Percentiles rank a stretch among this genome's conserved stretches.
Conservation (phyloP, 108 stramenopile species). For the Cylindrotheca closterium region DNA sequence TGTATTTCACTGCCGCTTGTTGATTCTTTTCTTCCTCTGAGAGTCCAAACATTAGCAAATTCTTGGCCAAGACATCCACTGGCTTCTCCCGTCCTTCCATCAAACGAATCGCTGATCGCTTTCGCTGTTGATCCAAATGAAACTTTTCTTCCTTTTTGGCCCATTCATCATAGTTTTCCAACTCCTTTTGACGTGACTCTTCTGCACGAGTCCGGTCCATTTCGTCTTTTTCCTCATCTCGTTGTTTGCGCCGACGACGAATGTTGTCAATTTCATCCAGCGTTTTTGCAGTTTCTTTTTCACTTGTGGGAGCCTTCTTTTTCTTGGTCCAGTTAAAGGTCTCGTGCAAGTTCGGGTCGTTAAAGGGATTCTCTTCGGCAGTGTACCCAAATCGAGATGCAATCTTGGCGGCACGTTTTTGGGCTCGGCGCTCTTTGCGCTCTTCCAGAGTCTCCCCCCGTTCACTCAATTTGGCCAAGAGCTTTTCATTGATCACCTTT, state of each 20-base stretch:
- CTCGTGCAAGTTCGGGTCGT: conserved; percentile 95
- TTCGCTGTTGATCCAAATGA: conserved; percentile 90
- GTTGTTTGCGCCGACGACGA: conserved; percentile 85
- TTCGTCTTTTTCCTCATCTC: conserved; percentile 88
- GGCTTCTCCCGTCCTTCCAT: conserved; percentile 93
- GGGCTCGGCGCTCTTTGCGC: conserved; percentile 71
- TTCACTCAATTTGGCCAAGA: conserved; percentile 64
- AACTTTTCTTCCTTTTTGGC: conserved; percentile 98
- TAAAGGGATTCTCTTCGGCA: conserved; percentile 97
- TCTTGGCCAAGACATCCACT: conserved; percentile 95
- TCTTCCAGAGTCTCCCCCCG: conserved; percentile 85
- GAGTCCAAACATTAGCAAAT: conserved; percentile 91
- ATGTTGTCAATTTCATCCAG: conserved; percentile 96
- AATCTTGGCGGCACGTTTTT: conserved; percentile 81
- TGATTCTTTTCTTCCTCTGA: conserved; percentile 69
- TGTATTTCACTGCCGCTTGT: conserved; percentile 79
- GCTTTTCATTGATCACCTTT: conserved; percentile 48
- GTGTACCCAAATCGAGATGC: conserved; percentile 90
- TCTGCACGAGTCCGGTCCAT: conserved; percentile 93
- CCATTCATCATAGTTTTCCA: conserved; percentile 97
- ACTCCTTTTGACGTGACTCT: conserved; percentile 91
- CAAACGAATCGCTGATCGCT: conserved; percentile 89
- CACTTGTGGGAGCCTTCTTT: conserved; percentile 38
- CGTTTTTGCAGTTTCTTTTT: conserved; percentile 46
- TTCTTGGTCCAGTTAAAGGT: conserved; percentile 97